Evolutionary conservation across 768 basidiomycete species (phyloP).

Genomic region (Clitopilus hobsonii): DNA sequence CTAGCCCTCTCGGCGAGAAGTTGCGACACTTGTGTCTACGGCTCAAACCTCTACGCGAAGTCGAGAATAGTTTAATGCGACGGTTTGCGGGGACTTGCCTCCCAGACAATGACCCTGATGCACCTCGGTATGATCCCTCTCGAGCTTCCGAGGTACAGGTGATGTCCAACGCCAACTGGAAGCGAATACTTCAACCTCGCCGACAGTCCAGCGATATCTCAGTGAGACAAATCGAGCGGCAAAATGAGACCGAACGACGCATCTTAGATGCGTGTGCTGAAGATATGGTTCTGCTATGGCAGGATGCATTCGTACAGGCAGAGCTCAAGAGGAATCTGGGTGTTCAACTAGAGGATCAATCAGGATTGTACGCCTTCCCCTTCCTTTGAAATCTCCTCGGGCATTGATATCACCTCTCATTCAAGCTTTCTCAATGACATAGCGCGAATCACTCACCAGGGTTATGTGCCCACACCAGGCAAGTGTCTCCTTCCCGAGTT

Average conservation of each 20-base stretch:
- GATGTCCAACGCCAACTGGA: conserved; percentile 47
- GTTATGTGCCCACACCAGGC: conserved; percentile 53
- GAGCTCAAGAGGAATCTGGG: conserved; percentile 32
- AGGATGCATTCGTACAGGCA: conserved; percentile 36
- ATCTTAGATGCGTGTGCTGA: conserved; percentile 49
- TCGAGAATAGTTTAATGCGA: conserved; percentile 45
- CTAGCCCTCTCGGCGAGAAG: conserved; percentile 24
- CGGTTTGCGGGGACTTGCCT: conserved; percentile 30
- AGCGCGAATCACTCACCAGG: conserved; percentile 40
- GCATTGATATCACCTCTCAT: neutral
- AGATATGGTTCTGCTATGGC: conserved; percentile 55
- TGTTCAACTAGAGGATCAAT: conserved; percentile 49
- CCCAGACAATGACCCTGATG: neutral
- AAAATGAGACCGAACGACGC: conserved; percentile 37
- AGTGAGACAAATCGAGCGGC: conserved; percentile 8
- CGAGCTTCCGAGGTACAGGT: conserved; percentile 44
- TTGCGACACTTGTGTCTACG: conserved; percentile 43
- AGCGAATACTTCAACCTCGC: conserved; percentile 34
- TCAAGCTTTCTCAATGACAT: conserved; percentile 57
- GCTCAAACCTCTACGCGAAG: conserved; percentile 49
- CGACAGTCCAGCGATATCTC: conserved; percentile 14
- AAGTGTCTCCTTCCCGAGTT: conserved; percentile 10
- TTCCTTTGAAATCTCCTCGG: conserved; percentile 2
- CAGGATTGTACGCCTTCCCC: conserved; percentile 46
- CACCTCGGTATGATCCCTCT: conserved; percentile 27